Percentiles rank a stretch among this genome's conserved stretches.
phyloP scores from a whole-genome alignment of 1,139 yeast species.

The Kodamaea plutei region DNA sequence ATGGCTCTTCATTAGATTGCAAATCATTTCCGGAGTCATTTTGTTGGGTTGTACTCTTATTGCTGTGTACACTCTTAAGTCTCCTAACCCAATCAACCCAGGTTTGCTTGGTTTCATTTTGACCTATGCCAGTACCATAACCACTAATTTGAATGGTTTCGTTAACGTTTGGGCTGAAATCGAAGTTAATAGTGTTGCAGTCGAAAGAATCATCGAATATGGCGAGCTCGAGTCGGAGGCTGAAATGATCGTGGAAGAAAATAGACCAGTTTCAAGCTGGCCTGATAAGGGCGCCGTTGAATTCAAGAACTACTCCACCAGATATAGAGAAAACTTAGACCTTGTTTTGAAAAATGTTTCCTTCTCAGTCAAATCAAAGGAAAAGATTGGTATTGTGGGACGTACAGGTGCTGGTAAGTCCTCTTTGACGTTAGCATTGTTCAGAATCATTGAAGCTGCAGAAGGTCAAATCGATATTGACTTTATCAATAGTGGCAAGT shows the following conservation, averaged over 20 bases:
- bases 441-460: conserved; percentile 36
- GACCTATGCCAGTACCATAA: conserved; percentile 33
- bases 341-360: conserved; percentile 30
- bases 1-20: conserved; percentile 40
- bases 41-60: conserved; percentile 25
- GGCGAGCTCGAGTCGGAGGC: conserved; percentile 34
- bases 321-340: conserved; percentile 34
- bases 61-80: conserved; percentile 3
- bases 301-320: conserved; percentile 30
- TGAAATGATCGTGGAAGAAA: conserved; percentile 21
- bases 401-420: conserved; percentile 44
- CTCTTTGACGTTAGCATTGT: conserved; percentile 34
- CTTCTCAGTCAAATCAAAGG: conserved; percentile 26
- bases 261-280: conserved; percentile 28
- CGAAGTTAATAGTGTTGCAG: conserved; percentile 30
- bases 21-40: conserved; percentile 30
- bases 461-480: conserved; percentile 32
- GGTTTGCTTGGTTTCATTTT: conserved; percentile 37
- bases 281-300: conserved; percentile 28
- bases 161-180: conserved; percentile 35
- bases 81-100: conserved; percentile 17
- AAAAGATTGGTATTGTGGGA: conserved; percentile 40
- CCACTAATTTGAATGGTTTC: conserved; percentile 28
- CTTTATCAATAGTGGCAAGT: conserved; percentile 24
- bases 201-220: conserved; percentile 36